A percentile compares a stretch with the other conserved stretches of the same genome.
Conservation (phyloP, 768 basidiomycete species). For the Cystobasidium onofrii region DNA sequence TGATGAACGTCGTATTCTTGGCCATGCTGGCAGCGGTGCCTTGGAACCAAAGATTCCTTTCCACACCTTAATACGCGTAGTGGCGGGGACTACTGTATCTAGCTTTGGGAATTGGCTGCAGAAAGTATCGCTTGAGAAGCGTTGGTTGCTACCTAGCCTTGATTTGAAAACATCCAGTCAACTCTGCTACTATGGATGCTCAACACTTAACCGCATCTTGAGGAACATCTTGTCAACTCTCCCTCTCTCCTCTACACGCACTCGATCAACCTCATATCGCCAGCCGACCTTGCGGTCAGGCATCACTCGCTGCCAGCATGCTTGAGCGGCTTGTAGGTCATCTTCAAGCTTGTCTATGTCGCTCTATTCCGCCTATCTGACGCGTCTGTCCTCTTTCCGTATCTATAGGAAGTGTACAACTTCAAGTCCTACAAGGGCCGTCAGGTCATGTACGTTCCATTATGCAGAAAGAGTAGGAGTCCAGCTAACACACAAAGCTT, state of each 20-base stretch:
- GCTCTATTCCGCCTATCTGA: not conserved
- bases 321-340: constrained; percentile 17
- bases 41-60: too few species aligned
- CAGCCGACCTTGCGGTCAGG: not conserved
- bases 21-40: too few species aligned
- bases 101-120: too few species aligned
- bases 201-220: not conserved
- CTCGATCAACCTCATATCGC: not conserved
- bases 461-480: not conserved
- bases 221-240: not conserved
- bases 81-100: too few species aligned
- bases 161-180: too few species aligned
- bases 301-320: constrained; percentile 5
- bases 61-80: too few species aligned
- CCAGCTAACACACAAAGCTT: not conserved
- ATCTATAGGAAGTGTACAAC: constrained; percentile 53
- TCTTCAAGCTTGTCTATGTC: not conserved
- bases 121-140: too few species aligned
- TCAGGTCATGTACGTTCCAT: constrained; percentile 41
- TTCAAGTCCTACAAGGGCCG: constrained; percentile 85
- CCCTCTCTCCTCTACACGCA: not conserved
- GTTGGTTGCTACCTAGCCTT: too few species aligned
- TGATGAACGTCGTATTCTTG: too few species aligned
- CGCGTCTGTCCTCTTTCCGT: not conserved
- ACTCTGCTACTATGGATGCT: too few species aligned